Conservation (phyloP, 306 rosid genomes). For the Cucurbita ficifolia region DNA sequence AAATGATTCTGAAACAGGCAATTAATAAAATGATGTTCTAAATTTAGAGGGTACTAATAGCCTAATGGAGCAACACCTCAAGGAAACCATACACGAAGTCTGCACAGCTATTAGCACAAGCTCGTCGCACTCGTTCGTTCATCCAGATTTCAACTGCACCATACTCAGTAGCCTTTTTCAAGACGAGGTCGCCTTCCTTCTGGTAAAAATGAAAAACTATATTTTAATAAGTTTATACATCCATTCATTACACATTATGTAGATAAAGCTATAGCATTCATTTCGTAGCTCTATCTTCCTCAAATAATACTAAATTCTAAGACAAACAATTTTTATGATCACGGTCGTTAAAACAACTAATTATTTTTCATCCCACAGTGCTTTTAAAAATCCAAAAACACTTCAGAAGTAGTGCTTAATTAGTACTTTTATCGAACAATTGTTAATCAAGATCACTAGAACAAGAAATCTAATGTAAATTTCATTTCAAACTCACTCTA, state of each 20-base stretch:
- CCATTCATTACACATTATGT: neutral
- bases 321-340: neutral
- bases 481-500: neutral
- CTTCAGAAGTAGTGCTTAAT: neutral
- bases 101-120: constrained; percentile 89
- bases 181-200: constrained; percentile 85
- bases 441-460: neutral
- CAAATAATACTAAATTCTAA: neutral
- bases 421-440: neutral
- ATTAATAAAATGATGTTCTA: constrained; percentile 9
- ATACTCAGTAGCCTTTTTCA: constrained; percentile 88
- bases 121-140: constrained; percentile 95
- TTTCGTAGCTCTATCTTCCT: neutral
- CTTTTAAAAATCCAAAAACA: neutral
- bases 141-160: constrained; percentile 99
- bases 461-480: neutral
- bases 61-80: constrained; percentile 61
- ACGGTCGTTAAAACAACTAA: neutral
- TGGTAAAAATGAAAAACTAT: constrained; percentile 17
- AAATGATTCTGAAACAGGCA: neutral
- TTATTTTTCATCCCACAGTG: neutral
- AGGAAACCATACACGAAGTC: constrained; percentile 75
- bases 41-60: constrained; percentile 15
- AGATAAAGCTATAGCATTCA: neutral
- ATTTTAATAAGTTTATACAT: neutral